Percentiles rank a stretch among this genome's conserved stretches.
These are phyloP conservation scores for Ilex paraguariensis DNA, from an alignment of 305 asterid genomes.

Conservation along the genomic window DNA sequence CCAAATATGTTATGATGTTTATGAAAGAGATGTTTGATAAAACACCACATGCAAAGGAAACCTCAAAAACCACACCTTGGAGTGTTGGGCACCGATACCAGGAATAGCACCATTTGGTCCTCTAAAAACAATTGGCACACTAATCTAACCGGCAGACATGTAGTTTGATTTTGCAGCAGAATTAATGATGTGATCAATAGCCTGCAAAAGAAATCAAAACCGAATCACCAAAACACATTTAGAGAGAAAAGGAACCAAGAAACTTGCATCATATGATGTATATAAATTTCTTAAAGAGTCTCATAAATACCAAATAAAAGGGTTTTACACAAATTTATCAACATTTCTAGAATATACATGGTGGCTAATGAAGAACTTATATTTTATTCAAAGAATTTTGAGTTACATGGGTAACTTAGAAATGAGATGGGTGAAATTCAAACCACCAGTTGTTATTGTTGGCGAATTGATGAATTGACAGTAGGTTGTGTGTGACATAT, in stretches of 20 bases:
- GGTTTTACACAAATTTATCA: neutral
- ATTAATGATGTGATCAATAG: slow-evolving; percentile 25
- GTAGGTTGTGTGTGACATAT: too few relatives aligned
- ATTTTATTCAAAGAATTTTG: too few relatives aligned
- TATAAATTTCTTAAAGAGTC: neutral
- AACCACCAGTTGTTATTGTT: too few relatives aligned
- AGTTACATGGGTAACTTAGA: too few relatives aligned
- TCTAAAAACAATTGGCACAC: slow-evolving; percentile 41
- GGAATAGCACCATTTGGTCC: slow-evolving; percentile 59
- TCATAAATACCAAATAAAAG: neutral
- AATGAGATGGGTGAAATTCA: too few relatives aligned
- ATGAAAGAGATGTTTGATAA: neutral
- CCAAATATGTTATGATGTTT: neutral
- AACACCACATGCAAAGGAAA: neutral
- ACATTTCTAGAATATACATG: neutral
- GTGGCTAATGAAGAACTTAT: neutral
- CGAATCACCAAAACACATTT: neutral
- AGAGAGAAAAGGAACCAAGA: neutral
- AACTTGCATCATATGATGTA: neutral
- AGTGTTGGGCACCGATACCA: slow-evolving; percentile 60
- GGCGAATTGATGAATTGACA: too few relatives aligned
- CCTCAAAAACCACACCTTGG: slow-evolving; percentile 25
- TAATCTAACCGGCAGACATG: slow-evolving; percentile 29
- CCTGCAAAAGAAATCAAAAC: slow-evolving; percentile 11
- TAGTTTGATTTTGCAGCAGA: slow-evolving; percentile 30